Conservation (phyloP, 2,329 filamentous ascomycete species). For the Cladosporium sp. region DNA sequence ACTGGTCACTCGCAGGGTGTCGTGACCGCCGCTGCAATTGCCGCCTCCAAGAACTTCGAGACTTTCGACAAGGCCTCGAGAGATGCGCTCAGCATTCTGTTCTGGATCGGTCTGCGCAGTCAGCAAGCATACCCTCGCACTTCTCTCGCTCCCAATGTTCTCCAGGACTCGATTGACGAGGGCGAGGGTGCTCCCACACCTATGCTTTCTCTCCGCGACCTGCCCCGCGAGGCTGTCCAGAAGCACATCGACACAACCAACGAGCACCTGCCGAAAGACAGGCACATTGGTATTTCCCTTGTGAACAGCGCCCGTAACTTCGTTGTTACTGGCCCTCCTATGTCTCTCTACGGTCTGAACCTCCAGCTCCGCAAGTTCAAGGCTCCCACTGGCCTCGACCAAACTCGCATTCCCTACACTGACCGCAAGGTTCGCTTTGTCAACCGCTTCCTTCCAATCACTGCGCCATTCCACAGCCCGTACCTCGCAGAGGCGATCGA, state of each 20-base stretch:
- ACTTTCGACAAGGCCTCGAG: conserved; percentile 78
- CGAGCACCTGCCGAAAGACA: conserved; percentile 86
- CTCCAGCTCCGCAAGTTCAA: conserved; percentile 94
- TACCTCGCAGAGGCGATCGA: conserved; percentile 82
- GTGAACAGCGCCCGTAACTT: conserved; percentile 97
- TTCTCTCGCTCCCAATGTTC: conserved; percentile 83
- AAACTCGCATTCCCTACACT: conserved; percentile 90
- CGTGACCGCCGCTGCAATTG: conserved; percentile 87
- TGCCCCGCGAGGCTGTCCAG: conserved; percentile 84
- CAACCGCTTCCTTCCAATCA: conserved; percentile 96
- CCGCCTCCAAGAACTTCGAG: conserved; percentile 90
- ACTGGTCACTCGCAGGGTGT: conserved; percentile 97
- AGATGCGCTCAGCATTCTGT: conserved; percentile 85
- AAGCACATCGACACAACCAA: conserved; percentile 97
- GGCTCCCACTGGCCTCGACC: conserved; percentile 93
- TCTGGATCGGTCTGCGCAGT: conserved; percentile 97
- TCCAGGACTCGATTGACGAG: conserved; percentile 90
- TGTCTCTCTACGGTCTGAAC: conserved; percentile 95
- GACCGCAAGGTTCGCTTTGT: conserved; percentile 95
- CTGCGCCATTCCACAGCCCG: conserved; percentile 95
- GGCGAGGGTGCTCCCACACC: conserved; percentile 95
- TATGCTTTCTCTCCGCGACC: conserved; percentile 95
- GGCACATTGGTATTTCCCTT: conserved; percentile 92
- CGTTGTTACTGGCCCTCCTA: conserved; percentile 92
- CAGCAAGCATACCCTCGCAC: conserved; percentile 97